These are phyloP conservation scores for Vitrella brassicaformis DNA, from an alignment of 73 alveolate species.

Conservation along the genomic window DNA sequence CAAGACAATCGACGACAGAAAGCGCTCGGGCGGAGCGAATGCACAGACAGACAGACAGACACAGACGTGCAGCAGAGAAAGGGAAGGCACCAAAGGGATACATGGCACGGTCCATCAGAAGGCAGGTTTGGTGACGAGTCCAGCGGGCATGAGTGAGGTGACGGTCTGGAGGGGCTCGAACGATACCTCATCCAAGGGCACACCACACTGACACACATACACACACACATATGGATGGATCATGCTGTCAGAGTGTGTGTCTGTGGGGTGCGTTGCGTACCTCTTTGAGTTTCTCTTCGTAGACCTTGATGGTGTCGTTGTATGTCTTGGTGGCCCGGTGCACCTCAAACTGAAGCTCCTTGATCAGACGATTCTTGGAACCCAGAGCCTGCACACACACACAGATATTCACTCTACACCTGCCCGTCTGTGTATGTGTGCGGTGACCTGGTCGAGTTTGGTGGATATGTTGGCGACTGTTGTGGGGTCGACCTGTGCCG, in stretches of 20 bases:
- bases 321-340: conserved; percentile 80
- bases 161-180: conserved; percentile 34
- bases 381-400: conserved; percentile 32
- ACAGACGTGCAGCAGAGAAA: not conserved
- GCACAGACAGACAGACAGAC: not conserved
- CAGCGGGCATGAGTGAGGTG: conserved; percentile 38
- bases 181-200: not conserved
- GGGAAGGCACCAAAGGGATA: too few species aligned
- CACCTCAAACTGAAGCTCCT: conserved; percentile 55
- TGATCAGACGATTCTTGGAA: conserved; percentile 51
- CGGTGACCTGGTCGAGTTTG: conserved; percentile 47
- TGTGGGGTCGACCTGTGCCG: conserved; percentile 48
- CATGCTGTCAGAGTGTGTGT: not conserved
- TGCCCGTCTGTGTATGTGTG: too few species aligned
- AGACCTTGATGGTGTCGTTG: conserved; percentile 82
- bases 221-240: not conserved
- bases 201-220: not conserved
- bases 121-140: conserved; percentile 33
- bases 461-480: conserved; percentile 57
- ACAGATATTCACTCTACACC: not conserved
- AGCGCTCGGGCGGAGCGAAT: not conserved
- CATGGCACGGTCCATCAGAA: too few species aligned
- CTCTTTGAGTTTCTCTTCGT: conserved; percentile 68
- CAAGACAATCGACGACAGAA: not conserved
- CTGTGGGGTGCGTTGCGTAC: not conserved